Conservation (phyloP, 2,329 filamentous ascomycete genomes). For the Thielaviopsis ethacetica region DNA sequence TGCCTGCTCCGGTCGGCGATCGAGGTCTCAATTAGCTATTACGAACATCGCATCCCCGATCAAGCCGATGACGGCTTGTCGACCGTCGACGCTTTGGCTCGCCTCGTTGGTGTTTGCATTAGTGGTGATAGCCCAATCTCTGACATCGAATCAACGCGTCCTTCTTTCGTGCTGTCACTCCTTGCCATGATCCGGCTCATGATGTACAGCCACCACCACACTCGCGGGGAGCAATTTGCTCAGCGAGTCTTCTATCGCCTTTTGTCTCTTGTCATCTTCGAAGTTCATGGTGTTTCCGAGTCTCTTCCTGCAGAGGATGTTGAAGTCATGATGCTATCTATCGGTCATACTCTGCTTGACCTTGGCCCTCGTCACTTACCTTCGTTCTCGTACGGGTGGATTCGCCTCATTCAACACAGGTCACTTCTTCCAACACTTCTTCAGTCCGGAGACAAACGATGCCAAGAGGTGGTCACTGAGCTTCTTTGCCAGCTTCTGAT, state of each 20-base stretch:
- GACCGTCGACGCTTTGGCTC: constrained; percentile 65
- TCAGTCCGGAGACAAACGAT: constrained; percentile 27
- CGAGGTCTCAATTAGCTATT: constrained; percentile 62
- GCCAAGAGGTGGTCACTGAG: constrained; percentile 55
- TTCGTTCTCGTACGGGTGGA: constrained; percentile 73
- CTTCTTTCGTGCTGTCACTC: constrained; percentile 60
- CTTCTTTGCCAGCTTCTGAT: constrained; percentile 56
- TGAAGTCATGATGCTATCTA: constrained; percentile 9
- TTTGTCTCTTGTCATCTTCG: constrained; percentile 56
- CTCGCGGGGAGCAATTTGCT: constrained; percentile 66
- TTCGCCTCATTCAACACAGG: constrained; percentile 67
- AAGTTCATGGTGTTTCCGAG: constrained; percentile 22
- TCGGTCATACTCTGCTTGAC: constrained; percentile 45
- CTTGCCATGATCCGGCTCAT: constrained; percentile 65
- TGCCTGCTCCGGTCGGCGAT: constrained; percentile 68
- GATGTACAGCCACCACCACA: constrained; percentile 70
- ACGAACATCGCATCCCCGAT: constrained; percentile 52
- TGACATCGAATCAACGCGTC: constrained; percentile 25
- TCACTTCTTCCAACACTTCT: constrained; percentile 69
- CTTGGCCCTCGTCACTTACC: constrained; percentile 65
- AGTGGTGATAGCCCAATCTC: constrained; percentile 3
- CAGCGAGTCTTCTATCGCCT: constrained; percentile 84
- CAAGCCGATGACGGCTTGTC: constrained; percentile 32
- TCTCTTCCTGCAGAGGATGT: background rate
- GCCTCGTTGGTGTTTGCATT: constrained; percentile 61